Percentiles rank a stretch among this genome's conserved stretches.
Conservation (phyloP, 805 yeast species). For the Pichia scutulata region DNA sequence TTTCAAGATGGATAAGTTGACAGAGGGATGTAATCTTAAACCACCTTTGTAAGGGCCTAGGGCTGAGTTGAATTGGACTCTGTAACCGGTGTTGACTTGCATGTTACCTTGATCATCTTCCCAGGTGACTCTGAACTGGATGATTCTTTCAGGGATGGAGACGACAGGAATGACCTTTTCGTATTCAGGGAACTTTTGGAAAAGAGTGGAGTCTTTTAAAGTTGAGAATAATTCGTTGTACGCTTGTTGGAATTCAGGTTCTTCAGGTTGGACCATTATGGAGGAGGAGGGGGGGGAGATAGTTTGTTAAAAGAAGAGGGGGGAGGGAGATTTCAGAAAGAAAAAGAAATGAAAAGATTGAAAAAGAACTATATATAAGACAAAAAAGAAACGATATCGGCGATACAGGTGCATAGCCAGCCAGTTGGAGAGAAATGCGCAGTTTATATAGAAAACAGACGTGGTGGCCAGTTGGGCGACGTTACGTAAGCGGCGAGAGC, state of each 20-base stretch:
- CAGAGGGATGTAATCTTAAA: constrained; percentile 94
- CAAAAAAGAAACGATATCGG: no score
- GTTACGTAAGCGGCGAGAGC: no score
- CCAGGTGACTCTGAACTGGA: constrained; percentile 97
- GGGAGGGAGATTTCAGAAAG: no score
- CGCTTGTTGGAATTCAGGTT: constrained; percentile 99
- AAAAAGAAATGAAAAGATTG: neutral
- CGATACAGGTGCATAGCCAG: no score
- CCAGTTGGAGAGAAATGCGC: no score
- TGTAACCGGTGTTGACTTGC: constrained; percentile 94
- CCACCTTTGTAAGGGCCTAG: constrained; percentile 99
- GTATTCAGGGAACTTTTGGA: constrained; percentile 83
- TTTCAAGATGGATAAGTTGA: constrained; percentile 88
- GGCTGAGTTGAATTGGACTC: constrained; percentile 98
- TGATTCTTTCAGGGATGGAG: constrained; percentile 90
- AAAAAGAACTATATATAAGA: no score
- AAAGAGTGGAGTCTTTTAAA: constrained; percentile 83
- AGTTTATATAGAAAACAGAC: no score
- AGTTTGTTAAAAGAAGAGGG: neutral
- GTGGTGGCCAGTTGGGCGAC: no score
- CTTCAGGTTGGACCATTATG: constrained; percentile 72
- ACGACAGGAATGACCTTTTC: constrained; percentile 82
- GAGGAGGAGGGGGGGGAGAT: neutral
- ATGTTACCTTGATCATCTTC: constrained; percentile 89
- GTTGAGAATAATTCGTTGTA: constrained; percentile 87